phyloP scores from a whole-genome alignment of 2,329 filamentous ascomycete species.

The Epichloe baconii region DNA sequence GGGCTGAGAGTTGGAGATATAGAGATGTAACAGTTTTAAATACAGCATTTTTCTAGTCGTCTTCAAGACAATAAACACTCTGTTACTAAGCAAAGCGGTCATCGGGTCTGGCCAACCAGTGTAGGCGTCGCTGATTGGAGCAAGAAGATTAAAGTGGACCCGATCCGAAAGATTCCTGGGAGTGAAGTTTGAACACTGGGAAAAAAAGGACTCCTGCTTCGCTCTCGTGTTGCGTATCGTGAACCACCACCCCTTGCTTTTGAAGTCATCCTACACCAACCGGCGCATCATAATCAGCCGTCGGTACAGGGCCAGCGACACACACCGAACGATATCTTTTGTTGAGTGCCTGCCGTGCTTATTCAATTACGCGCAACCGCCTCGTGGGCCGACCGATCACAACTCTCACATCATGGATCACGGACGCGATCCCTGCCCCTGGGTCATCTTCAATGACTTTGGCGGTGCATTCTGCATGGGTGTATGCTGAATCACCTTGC shows the following conservation, averaged over 20 bases:
- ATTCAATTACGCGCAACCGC: background rate
- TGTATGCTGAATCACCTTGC: conserved; percentile 37
- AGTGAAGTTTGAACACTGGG: background rate
- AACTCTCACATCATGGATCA: conserved; percentile 61
- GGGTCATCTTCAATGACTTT: conserved; percentile 93
- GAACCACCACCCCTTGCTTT: background rate
- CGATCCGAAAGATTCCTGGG: background rate
- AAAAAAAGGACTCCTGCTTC: background rate
- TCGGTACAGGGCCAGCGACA: background rate
- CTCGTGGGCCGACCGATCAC: background rate
- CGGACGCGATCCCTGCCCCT: conserved; percentile 90
- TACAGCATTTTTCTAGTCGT: too few species aligned
- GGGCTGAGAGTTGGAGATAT: too few species aligned
- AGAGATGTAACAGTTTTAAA: too few species aligned
- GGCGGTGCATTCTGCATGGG: conserved; percentile 96
- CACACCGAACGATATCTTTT: background rate
- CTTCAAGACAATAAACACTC: too few species aligned
- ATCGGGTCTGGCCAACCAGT: background rate
- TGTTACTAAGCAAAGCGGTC: background rate
- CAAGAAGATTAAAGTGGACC: background rate
- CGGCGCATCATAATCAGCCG: background rate
- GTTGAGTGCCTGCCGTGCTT: background rate
- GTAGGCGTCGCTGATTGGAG: background rate
- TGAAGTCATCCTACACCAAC: background rate
- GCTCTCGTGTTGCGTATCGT: background rate